These are phyloP conservation scores for Omphalotus guepiniiformis DNA, from an alignment of 768 basidiomycete genomes.

Conservation along the genomic window DNA sequence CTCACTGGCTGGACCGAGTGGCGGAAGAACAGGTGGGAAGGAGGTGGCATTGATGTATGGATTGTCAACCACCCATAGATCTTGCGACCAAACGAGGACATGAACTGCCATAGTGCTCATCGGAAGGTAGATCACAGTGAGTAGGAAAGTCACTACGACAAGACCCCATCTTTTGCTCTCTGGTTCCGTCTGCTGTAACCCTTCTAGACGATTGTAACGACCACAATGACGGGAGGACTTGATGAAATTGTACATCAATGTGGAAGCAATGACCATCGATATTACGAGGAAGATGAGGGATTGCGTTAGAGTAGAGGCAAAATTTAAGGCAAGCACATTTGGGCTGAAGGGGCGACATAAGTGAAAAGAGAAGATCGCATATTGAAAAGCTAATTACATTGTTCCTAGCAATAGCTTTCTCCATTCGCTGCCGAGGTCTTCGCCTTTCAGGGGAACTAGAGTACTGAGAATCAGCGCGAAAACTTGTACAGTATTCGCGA, in stretches of 20 bases:
- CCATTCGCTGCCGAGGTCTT: conserved; percentile 46
- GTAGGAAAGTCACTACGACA: conserved; percentile 58
- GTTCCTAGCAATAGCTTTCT: conserved; percentile 58
- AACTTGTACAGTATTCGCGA: conserved; percentile 65
- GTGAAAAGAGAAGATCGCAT: conserved; percentile 1
- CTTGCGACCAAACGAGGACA: conserved; percentile 72
- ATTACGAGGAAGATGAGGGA: conserved; percentile 58
- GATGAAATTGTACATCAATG: conserved; percentile 57
- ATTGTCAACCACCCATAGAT: conserved; percentile 70
- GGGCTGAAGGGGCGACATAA: conserved; percentile 39
- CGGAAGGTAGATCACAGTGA: conserved; percentile 70
- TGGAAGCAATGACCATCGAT: conserved; percentile 50
- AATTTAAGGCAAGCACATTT: conserved; percentile 70
- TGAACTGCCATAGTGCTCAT: conserved; percentile 75
- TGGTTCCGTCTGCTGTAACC: conserved; percentile 43
- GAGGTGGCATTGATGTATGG: conserved; percentile 59
- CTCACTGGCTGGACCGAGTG: conserved; percentile 52
- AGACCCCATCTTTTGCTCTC: conserved; percentile 46
- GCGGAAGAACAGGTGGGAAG: conserved; percentile 42
- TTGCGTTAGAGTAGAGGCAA: conserved; percentile 54
- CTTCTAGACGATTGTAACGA: conserved; percentile 48
- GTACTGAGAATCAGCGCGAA: conserved; percentile 69
- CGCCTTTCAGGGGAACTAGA: conserved; percentile 35
- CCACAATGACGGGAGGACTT: conserved; percentile 44
- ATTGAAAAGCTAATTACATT: conserved; percentile 41